Base-by-base conservation (phyloP, 2,329 filamentous ascomycete genomes). In the Pyricularia grisea region DNA sequence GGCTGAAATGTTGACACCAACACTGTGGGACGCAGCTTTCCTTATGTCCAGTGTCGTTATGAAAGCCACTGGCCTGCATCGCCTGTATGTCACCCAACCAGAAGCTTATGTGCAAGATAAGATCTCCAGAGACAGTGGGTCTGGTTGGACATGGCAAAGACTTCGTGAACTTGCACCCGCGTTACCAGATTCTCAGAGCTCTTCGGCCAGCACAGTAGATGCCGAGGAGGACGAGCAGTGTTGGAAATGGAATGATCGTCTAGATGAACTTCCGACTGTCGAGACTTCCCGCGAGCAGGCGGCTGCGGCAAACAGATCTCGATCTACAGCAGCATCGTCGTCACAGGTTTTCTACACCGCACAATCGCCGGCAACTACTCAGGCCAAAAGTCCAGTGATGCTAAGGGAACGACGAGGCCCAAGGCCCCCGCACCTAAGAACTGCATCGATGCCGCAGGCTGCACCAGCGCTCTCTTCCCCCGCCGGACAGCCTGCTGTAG, bases 11-110 rank as follows among this genome's bases (percentile, higher is more conserved):
- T 79, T 91, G 55, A 93, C 89, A 0, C 87, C 90, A 0, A 85
- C 88, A 1, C 78, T 88, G 2, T 94, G 92, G 92, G 87, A 88
- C 67, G 86, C 89, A 2, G 82, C 86, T 11, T 94, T 94, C 71
- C 82, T 94, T 31, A 83, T 84, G 67, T 88, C 90, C 1, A 88
- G 86, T 66, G 86, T 93, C 55, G 85, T 92, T 74, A 94, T 94
- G 91, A 88, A 89, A 74, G 84, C 88, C 33, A 83, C 86, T 11
- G 83, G 85, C 28, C 78, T 82, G 71, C 88, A 88, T 71, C 85
- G 91, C 10, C 83, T 94, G 14, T 94, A 91, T 78, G 83, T 94
- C 70, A 94, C 92, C 0, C 90, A 92, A 70, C 86, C 89, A 3
- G 88, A 91, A 72, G 89, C 90, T 1, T 94, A 94, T 72, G 79